These are phyloP conservation scores for Porphyra umbilicalis DNA, from an alignment of 31 red algal genomes.

Conservation along the genomic window DNA sequence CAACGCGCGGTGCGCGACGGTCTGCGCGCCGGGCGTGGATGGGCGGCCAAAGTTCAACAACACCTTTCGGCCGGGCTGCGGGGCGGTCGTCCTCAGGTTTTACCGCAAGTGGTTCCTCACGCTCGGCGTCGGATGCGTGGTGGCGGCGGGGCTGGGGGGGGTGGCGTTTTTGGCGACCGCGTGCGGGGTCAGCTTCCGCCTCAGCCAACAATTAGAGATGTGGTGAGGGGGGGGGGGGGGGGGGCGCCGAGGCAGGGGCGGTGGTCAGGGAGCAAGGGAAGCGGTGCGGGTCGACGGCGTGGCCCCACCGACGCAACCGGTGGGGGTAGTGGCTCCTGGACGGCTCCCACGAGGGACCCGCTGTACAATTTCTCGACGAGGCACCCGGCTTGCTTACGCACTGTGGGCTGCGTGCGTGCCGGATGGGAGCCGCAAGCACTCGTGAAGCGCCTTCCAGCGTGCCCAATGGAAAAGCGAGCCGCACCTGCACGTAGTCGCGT, in stretches of 20 bases:
- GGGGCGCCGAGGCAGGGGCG: not conserved
- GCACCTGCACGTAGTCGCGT: too few relatives aligned
- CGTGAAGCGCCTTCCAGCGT: too few relatives aligned
- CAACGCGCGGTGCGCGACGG: not conserved
- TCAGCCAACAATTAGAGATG: not conserved
- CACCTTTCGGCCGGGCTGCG: not conserved
- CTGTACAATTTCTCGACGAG: too few relatives aligned
- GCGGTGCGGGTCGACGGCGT: too few relatives aligned
- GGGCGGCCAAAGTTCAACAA: not conserved
- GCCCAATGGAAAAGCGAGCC: too few relatives aligned
- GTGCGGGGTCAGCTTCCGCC: not conserved
- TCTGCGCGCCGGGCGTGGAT: not conserved
- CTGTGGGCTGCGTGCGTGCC: too few relatives aligned
- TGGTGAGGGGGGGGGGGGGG: not conserved
- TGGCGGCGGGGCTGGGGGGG: not conserved
- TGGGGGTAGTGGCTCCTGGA: too few relatives aligned
- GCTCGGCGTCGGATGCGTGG: not conserved
- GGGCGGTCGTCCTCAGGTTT: not conserved
- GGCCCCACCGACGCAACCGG: too few relatives aligned
- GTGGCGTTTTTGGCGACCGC: not conserved
- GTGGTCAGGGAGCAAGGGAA: too few relatives aligned
- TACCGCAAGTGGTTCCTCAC: not conserved
- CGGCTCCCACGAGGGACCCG: too few relatives aligned
- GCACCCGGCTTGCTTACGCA: too few relatives aligned
- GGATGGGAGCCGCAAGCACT: too few relatives aligned